These are phyloP conservation scores for Lactarius akahatsu DNA, from an alignment of 768 basidiomycete species.

Conservation along the genomic window DNA sequence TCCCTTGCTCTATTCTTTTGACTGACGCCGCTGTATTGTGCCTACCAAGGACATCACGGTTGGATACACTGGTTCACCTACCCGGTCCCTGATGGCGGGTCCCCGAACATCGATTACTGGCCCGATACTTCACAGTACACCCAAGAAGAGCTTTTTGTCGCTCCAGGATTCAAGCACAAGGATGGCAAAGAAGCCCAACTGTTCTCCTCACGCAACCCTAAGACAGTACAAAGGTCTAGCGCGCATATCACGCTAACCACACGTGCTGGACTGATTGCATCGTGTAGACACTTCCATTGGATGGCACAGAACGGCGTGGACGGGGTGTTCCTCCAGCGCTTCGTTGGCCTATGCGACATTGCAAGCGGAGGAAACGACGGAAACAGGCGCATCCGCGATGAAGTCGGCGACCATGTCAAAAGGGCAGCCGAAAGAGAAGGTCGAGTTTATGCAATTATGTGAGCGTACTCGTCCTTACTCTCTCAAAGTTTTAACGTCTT, in stretches of 20 bases:
- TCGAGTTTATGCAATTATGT: constrained; percentile 85
- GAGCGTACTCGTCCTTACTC: constrained; percentile 32
- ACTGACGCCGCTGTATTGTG: background rate
- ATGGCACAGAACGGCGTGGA: constrained; percentile 82
- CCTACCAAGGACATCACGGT: constrained; percentile 62
- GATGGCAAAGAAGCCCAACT: constrained; percentile 61
- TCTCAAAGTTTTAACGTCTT: background rate
- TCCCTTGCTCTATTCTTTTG: background rate
- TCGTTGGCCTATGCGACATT: constrained; percentile 63
- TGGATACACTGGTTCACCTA: constrained; percentile 83
- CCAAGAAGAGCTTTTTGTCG: constrained; percentile 66
- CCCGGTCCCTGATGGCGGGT: constrained; percentile 68
- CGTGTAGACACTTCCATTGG: constrained; percentile 65
- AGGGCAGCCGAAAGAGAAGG: constrained; percentile 80
- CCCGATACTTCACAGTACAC: constrained; percentile 73
- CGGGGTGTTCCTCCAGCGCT: constrained; percentile 80
- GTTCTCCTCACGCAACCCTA: constrained; percentile 76
- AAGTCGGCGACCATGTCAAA: constrained; percentile 66
- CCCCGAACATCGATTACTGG: constrained; percentile 75
- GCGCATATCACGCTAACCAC: background rate
- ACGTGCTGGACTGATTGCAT: constrained; percentile 26
- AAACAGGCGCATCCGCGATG: constrained; percentile 64
- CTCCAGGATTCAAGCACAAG: constrained; percentile 60
- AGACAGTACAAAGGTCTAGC: constrained; percentile 60
- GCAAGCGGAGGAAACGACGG: constrained; percentile 50